Evolutionary conservation across 2,329 filamentous ascomycete genomes (phyloP).

Genomic region (Didymella exigua): DNA sequence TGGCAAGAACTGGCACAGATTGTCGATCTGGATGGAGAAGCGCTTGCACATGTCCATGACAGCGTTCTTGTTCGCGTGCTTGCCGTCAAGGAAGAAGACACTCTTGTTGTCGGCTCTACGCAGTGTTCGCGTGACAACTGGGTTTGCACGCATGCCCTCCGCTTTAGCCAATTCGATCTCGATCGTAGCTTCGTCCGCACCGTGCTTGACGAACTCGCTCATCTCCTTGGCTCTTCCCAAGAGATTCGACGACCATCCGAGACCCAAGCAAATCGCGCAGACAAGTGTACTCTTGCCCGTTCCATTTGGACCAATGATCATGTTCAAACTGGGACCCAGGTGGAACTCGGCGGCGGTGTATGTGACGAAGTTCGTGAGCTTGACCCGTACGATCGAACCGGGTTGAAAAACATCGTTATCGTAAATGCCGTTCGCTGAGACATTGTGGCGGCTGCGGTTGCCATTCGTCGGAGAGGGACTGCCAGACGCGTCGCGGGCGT

Average conservation of each 20-base stretch:
- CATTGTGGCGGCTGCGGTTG: constrained; percentile 19
- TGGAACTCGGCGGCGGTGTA: constrained; percentile 91
- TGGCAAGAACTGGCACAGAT: constrained; percentile 94
- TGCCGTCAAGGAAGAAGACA: constrained; percentile 78
- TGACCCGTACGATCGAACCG: constrained; percentile 87
- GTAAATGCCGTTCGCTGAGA: constrained; percentile 16
- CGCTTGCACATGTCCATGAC: constrained; percentile 70
- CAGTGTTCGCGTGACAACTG: constrained; percentile 76
- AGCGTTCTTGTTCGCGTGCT: constrained; percentile 63
- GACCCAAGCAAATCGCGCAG: constrained; percentile 91
- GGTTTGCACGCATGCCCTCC: constrained; percentile 64
- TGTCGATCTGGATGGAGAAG: constrained; percentile 94
- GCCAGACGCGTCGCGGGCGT: constrained; percentile 38
- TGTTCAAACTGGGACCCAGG: constrained; percentile 91
- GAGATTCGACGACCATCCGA: constrained; percentile 73
- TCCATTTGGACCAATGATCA: constrained; percentile 98
- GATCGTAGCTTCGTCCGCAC: constrained; percentile 74
- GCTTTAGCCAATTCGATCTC: constrained; percentile 86
- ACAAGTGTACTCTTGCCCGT: constrained; percentile 97
- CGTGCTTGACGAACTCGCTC: constrained; percentile 93
- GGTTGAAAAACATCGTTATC: constrained; percentile 55
- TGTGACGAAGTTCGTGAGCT: constrained; percentile 88
- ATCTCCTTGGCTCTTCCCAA: constrained; percentile 84
- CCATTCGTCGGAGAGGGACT: constrained; percentile 13
- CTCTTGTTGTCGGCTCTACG: constrained; percentile 80